phyloP scores from a whole-genome alignment of 176 grass and related monocot species.

The Poa pratensis region DNA sequence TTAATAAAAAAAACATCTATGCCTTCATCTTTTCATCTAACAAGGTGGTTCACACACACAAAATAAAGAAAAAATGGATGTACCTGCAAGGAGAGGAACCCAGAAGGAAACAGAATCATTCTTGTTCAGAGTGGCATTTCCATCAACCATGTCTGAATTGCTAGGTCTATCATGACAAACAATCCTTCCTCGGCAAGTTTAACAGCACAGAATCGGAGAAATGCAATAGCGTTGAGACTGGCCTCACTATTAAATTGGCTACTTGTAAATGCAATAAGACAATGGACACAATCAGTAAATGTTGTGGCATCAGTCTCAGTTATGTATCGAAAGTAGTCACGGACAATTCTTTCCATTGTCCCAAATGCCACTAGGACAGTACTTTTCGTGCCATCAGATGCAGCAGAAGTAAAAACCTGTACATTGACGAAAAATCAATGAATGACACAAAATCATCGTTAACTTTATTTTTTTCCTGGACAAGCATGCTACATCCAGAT shows the following conservation, averaged over 20 bases:
- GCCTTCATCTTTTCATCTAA: conserved; percentile 31
- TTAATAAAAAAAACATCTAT: conserved; percentile 18
- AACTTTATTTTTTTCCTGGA: conserved; percentile 23
- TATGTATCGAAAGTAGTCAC: conserved; percentile 95
- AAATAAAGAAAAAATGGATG: neutral
- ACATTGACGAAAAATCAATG: conserved; percentile 37
- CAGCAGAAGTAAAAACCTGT: conserved; percentile 85
- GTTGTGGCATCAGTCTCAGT: conserved; percentile 92
- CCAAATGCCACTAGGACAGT: conserved; percentile 92
- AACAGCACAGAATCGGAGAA: conserved; percentile 94
- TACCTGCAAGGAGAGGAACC: conserved; percentile 84
- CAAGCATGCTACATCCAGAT: conserved; percentile 7
- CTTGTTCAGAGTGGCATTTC: conserved; percentile 60
- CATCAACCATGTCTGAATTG: conserved; percentile 55
- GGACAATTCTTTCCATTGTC: conserved; percentile 95
- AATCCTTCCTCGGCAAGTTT: conserved; percentile 90
- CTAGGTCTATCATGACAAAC: conserved; percentile 58
- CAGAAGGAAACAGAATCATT: conserved; percentile 87
- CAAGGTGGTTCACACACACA: neutral
- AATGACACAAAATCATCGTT: neutral
- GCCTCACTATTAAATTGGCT: conserved; percentile 95
- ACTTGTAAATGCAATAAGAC: conserved; percentile 90
- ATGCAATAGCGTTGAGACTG: conserved; percentile 94
- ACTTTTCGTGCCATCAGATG: conserved; percentile 80
- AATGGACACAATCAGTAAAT: conserved; percentile 95